phyloP scores from a whole-genome alignment of 2,329 filamentous ascomycete genomes.

The Conoideocrella luteorostrata region DNA sequence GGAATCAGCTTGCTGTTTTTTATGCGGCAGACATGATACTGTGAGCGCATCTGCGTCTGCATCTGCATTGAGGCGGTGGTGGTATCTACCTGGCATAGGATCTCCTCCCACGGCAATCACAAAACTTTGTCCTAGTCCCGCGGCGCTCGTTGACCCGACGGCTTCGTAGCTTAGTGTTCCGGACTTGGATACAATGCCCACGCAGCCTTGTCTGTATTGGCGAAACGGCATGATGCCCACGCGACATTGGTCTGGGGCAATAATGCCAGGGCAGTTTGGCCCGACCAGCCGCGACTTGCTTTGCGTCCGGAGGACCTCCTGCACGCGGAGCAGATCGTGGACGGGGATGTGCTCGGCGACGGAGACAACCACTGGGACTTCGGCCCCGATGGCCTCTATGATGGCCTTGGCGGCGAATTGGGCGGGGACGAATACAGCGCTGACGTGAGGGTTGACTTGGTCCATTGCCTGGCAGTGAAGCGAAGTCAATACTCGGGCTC shows the following conservation, averaged over 20 bases:
- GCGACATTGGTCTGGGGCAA: slow-evolving; percentile 62
- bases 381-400: slow-evolving; percentile 69
- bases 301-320: slow-evolving; percentile 65
- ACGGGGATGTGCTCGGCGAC: slow-evolving; percentile 76
- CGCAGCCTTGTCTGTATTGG: slow-evolving; percentile 47
- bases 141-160: slow-evolving; percentile 65
- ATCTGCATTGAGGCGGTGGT: too few species aligned
- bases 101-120: slow-evolving; percentile 76
- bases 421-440: slow-evolving; percentile 68
- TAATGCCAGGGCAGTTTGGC: slow-evolving; percentile 77
- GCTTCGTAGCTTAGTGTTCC: slow-evolving; percentile 77
- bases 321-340: slow-evolving; percentile 66
- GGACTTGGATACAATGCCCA: slow-evolving; percentile 75
- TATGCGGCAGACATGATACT: too few species aligned
- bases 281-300: slow-evolving; percentile 67
- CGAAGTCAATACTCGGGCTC: neutral
- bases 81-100: slow-evolving; percentile 54
- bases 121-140: slow-evolving; percentile 70
- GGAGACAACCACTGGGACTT: slow-evolving; percentile 70
- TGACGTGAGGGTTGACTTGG: slow-evolving; percentile 51
- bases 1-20: neutral
- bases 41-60: too few species aligned
- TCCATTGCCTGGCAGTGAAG: slow-evolving; percentile 26
- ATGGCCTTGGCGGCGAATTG: slow-evolving; percentile 61
- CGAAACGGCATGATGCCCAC: slow-evolving; percentile 36